These are phyloP conservation scores for Fusarium guadeloupense DNA, from an alignment of 2,329 filamentous ascomycete genomes.

Conservation along the genomic window DNA sequence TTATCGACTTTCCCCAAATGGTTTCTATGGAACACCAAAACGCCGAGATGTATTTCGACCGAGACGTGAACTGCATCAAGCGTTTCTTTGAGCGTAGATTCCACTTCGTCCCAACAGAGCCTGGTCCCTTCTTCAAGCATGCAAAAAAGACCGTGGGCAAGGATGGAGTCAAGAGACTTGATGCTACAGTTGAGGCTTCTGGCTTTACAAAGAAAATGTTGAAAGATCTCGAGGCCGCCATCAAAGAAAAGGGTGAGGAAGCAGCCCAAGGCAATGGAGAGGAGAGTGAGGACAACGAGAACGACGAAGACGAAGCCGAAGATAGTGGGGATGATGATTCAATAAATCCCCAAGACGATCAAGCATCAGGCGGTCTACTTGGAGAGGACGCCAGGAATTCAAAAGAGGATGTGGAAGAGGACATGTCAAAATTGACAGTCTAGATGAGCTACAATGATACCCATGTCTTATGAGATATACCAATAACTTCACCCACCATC, in stretches of 20 bases:
- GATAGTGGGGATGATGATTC: slow-evolving; percentile 41
- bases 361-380: slow-evolving; percentile 32
- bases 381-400: slow-evolving; percentile 30
- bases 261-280: slow-evolving; percentile 51
- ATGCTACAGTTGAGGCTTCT: slow-evolving; percentile 89
- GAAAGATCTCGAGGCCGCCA: slow-evolving; percentile 90
- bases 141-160: slow-evolving; percentile 78
- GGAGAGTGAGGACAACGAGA: slow-evolving; percentile 44
- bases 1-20: slow-evolving; percentile 99
- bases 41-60: slow-evolving; percentile 96
- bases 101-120: slow-evolving; percentile 82
- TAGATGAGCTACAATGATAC: slow-evolving; percentile 37
- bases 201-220: slow-evolving; percentile 98
- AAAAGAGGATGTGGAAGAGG: slow-evolving; percentile 38
- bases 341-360: slow-evolving; percentile 31
- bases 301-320: slow-evolving; percentile 46
- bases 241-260: slow-evolving; percentile 75
- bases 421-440: slow-evolving; percentile 45
- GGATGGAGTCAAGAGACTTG: slow-evolving; percentile 74
- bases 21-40: slow-evolving; percentile 93
- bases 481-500: neutral
- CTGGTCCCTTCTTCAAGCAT: slow-evolving; percentile 86
- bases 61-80: slow-evolving; percentile 95
- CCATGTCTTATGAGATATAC: slow-evolving; percentile 4
- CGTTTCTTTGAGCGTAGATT: slow-evolving; percentile 91